Base-by-base conservation (phyloP, 2,329 filamentous ascomycete species). In the Diaporthe velutina region DNA sequence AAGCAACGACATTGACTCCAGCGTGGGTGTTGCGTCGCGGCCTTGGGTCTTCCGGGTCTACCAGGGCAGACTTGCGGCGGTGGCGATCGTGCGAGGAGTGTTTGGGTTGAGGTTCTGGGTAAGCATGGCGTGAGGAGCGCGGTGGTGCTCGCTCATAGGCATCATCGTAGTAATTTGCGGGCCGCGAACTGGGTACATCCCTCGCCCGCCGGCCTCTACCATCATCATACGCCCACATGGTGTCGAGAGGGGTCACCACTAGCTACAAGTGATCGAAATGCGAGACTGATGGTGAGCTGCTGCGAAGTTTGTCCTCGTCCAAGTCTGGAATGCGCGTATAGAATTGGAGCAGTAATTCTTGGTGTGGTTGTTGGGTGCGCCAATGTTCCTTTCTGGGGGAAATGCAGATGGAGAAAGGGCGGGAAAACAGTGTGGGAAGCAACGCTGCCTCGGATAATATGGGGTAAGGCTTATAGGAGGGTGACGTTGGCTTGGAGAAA, bases 191-290 rank as follows among this genome's bases (percentile, higher is more conserved):
- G 42, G 74, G 73, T 10, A 72, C 64, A 60, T 76, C 73, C 72
- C 68, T 74, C 33, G 52, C 30, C 7, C 74, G 74, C 19, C 61
- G 74, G 48, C 74, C 71, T 50, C 66, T 28, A 6, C 66, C 72
- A n/a, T 64, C 70, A 33, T 76, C 74, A 42, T 76, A 76, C 7
- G 74, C 60, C 52, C 55, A 66, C 74, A 76, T 76, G 19, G 33
- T 57, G 33, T 33, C 30, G 48, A n/a, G 8, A 8, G 52, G 42
- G 48, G 22, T 1, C 19, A 25, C 35, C 17, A 19, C n/a, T 8
- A 33, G 25, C 33, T 35, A 61, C 15, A n/a, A 8, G 28, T 17
- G 4, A 50, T 6, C 6, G 4, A 1, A 17, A 10, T 30, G 22
- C 19, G 22, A 25, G 40, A 35, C 28, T 2, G 40, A 42, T 35